phyloP scores from a whole-genome alignment of 495 filamentous ascomycete species.

The Penicillium canariense region DNA sequence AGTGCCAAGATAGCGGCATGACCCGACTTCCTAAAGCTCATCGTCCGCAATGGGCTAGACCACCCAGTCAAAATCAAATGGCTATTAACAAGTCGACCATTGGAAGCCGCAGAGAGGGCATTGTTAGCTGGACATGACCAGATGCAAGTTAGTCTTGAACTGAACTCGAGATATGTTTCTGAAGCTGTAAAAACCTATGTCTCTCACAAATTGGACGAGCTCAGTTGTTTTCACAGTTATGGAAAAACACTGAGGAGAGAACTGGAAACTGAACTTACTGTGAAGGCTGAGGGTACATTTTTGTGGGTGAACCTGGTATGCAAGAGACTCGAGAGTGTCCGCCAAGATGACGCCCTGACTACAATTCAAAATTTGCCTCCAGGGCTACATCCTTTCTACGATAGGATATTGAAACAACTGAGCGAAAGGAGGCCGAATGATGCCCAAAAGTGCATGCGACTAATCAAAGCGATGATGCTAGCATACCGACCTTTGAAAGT shows the following conservation, averaged over 20 bases:
- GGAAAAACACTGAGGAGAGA: neutral
- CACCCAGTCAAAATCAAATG: conserved; percentile 22
- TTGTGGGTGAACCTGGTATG: conserved; percentile 34
- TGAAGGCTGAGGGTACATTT: conserved; percentile 30
- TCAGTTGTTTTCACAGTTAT: conserved; percentile 5
- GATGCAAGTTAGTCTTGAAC: conserved; percentile 14
- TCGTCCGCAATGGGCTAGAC: conserved; percentile 18
- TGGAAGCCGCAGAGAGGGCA: conserved; percentile 16
- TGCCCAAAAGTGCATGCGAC: conserved; percentile 2
- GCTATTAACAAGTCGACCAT: conserved; percentile 29
- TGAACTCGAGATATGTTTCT: conserved; percentile 12
- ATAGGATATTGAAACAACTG: conserved; percentile 10
- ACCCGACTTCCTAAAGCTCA: conserved; percentile 28
- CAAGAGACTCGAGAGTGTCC: conserved; percentile 9
- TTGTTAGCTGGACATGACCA: conserved; percentile 16
- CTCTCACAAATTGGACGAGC: conserved; percentile 23
- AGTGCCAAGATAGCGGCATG: conserved; percentile 23
- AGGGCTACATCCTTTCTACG: conserved; percentile 7
- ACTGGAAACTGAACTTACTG: conserved; percentile 14
- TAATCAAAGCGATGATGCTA: conserved; percentile 4
- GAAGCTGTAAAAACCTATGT: conserved; percentile 28
- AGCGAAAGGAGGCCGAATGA: neutral
- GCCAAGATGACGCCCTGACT: conserved; percentile 4
- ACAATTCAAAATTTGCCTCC: conserved; percentile 10
- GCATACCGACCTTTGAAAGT: conserved; percentile 12